Evolutionary conservation across 306 rosid species (phyloP), one percentile per base, ranked within the genome.

Genomic region (Castanea mollissima): DNA sequence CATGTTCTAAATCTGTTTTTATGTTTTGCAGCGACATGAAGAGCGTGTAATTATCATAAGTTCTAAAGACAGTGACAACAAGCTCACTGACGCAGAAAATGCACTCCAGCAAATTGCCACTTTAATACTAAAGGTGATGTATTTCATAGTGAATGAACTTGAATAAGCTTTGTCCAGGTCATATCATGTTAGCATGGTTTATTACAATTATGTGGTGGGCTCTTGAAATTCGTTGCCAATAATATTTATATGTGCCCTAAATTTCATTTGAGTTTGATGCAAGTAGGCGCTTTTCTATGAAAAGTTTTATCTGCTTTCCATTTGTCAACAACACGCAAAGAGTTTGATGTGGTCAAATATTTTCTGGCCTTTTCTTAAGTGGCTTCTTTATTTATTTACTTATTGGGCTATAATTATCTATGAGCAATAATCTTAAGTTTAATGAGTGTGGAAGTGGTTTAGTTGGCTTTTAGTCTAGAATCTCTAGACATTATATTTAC

Each of bases 41-140:
- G 98, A 94, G 76, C 93, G 98, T 38, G 98, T 94, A 80, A 92
- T 94, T 79, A 92, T 94, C 74, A 87, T 92, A 81, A 94, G 97
- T 75, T 92, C 97, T 5, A 92, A 91, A 86, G 92, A 91, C 63
- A 78, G 79, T 71, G 97, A 91, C 72, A 89, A 86, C 69, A 60
- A 55, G 54, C 82, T 90, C 76, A 85, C 93, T 49, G 97, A 91
- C 74, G 98, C 97, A 16, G 97, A 94, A 87, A 92, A 87, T 84
- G 97, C 97, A 46, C 89, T 94, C 12, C 89, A 86, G 81, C 89
- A 87, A 74, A 94, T 94, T 58, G 95, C 97, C 65, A 82, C 76
- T 72, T 79, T 94, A 80, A 94, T 92, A 83, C 74, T 94, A 41
- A 91, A 87, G 97, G 98, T 94, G 79, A 87, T 52, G 56, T 18